Evolutionary conservation across 1,284 basidiomycete genomes (phyloP).

Genomic region (Phellinidium pouzarii): DNA sequence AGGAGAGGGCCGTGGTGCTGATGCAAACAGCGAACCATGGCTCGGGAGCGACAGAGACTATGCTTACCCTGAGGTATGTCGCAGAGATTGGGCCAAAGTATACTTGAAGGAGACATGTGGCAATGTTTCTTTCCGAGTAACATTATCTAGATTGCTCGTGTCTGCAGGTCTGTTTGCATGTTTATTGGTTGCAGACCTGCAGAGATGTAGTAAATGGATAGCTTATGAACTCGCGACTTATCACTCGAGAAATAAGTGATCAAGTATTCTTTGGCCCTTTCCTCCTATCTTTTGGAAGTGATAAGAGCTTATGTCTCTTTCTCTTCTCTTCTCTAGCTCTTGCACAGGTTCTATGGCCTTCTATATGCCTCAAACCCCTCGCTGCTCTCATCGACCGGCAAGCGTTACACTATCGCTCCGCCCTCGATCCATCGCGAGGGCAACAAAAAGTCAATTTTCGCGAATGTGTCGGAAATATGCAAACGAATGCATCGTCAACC

Average conservation of each 20-base stretch:
- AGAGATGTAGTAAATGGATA: no score
- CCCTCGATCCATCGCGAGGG: constrained; percentile 91
- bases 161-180: no score
- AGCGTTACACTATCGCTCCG: constrained; percentile 97
- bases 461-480: constrained; percentile 97
- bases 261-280: background rate
- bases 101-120: no score
- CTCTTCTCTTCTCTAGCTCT: constrained; percentile 50
- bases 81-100: background rate
- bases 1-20: constrained; percentile 42
- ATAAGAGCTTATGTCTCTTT: background rate
- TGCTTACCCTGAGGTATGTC: constrained; percentile 80
- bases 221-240: no score
- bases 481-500: constrained; percentile 98
- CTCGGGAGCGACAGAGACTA: constrained; percentile 91
- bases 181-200: no score
- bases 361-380: constrained; percentile 94
- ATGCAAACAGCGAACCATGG: constrained; percentile 79
- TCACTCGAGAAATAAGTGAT: no score
- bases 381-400: constrained; percentile 78
- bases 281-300: background rate
- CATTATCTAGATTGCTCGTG: no score
- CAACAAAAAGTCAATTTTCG: constrained; percentile 96
- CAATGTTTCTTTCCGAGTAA: no score
- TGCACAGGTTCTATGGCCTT: constrained; percentile 87